Evolutionary conservation across 306 rosid species (phyloP).

Genomic region (Cyamopsis tetragonoloba): DNA sequence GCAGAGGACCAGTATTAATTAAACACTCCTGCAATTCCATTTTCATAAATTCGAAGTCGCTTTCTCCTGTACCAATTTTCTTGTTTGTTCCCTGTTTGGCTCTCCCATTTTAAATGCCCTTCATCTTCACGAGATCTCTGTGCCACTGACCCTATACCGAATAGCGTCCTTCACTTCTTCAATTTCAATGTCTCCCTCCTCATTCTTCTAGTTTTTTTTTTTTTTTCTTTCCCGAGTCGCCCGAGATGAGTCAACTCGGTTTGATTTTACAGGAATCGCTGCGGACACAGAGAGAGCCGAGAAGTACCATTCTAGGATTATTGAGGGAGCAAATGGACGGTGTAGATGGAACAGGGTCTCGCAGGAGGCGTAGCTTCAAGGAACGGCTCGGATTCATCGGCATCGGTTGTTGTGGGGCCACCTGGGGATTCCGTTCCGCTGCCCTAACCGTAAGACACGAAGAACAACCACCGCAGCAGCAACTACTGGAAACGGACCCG

Average conservation of each 20-base stretch:
- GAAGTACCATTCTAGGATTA: constrained; percentile 64
- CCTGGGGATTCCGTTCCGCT: constrained; percentile 50
- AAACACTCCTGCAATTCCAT: not conserved
- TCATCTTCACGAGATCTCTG: constrained; percentile 58
- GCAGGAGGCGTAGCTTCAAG: constrained; percentile 54
- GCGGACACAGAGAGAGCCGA: constrained; percentile 39
- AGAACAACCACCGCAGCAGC: constrained; percentile 12
- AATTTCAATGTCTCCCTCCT: not conserved
- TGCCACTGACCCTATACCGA: constrained; percentile 31
- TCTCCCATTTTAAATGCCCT: constrained; percentile 26
- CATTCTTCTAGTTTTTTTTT: not conserved
- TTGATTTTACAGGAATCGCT: constrained; percentile 64
- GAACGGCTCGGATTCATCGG: constrained; percentile 68
- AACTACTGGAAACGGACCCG: constrained; percentile 5
- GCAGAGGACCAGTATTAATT: constrained; percentile 4
- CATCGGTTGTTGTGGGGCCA: constrained; percentile 75
- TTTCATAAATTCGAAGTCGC: not conserved
- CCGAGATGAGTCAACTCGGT: constrained; percentile 68
- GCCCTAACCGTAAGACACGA: constrained; percentile 9
- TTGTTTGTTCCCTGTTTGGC: not conserved
- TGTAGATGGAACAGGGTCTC: constrained; percentile 31
- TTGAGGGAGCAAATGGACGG: constrained; percentile 67
- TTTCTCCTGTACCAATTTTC: constrained; percentile 18
- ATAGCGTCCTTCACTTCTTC: constrained; percentile 12
- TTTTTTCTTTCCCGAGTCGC: not conserved